These are phyloP conservation scores for Fusarium paranaense DNA, from an alignment of 2,329 filamentous ascomycete species.

Conservation along the genomic window DNA sequence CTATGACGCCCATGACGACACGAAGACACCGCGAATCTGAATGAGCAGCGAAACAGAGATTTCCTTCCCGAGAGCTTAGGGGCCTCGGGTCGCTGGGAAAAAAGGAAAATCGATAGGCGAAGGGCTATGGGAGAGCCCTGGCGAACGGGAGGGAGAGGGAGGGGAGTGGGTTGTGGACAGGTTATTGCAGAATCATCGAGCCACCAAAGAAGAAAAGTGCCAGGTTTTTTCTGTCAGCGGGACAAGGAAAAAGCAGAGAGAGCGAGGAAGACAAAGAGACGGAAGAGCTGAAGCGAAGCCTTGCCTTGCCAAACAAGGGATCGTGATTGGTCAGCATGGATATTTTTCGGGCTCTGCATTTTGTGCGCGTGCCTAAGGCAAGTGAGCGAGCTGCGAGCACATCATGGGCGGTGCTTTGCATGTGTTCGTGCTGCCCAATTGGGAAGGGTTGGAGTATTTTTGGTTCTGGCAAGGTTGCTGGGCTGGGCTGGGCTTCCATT, in stretches of 20 bases:
- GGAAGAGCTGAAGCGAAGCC: constrained; percentile 20
- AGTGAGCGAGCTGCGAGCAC: not conserved
- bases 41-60: constrained; percentile 7
- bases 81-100: not conserved
- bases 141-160: not conserved
- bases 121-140: not conserved
- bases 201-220: constrained; percentile 25
- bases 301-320: constrained; percentile 20
- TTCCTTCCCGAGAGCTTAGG: constrained; percentile 8
- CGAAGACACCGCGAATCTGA: not conserved
- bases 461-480: not conserved
- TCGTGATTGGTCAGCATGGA: constrained; percentile 26
- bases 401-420: not conserved
- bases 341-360: not conserved
- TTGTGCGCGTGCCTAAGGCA: not conserved
- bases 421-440: not conserved
- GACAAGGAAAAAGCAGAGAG: constrained; percentile 25
- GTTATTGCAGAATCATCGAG: constrained; percentile 47
- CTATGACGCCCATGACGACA: constrained; percentile 65
- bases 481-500: not conserved
- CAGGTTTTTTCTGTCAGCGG: constrained; percentile 32
- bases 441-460: not conserved
- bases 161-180: constrained; percentile 44
- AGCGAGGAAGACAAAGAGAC: not conserved
- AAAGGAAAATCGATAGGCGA: constrained; percentile 25